Evolutionary conservation across 2,329 filamentous ascomycete species (phyloP), one percentile per base, ranked within the genome.

Genomic region (Stagonosporopsis chrysanthemi): DNA sequence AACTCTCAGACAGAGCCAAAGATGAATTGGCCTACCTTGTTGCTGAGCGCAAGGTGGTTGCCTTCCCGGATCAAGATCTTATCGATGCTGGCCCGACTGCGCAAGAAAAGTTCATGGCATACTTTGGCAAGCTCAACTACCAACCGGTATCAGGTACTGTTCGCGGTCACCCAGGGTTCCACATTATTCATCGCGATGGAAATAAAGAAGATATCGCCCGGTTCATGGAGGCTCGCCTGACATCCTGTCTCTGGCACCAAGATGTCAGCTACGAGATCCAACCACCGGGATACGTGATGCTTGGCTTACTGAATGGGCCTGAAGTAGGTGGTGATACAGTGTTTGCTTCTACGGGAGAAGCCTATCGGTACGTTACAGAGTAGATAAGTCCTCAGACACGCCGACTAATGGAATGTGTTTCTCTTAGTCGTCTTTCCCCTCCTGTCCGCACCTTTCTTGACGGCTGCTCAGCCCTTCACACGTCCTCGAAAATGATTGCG

Each of bases 181-280:
- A 92, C 67, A 83, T 92, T 5, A 89, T 92, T 2, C 89, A 92
- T 77, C 85, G 90, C 36, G 85, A 84, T n/a, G 87, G 84, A 48
- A 83, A 80, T 15, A 82, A 79, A 3, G 83, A 80, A 12, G 81
- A 79, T 2, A 82, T 80, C 33, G 76, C 83, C 35, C 78, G 82
- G 35, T 88, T 88, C 74, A 85, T 91, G 62, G 76, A 81, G 47
- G 83, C 84, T 23, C 83, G 89, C 22, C 91, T 89, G 6, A 92
- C 93, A 1, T 90, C 90, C 3, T 46, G 43, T 46, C 43, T 46
- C n/a, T 96, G 91, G 91, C 91, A 96, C 78, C 89, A 87, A 0
- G 92, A 96, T 66, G 87, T 95, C 2, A 89, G 88, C 0, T 96
- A 94, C 73, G 92, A 96, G 78, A 78, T 83, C 60, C 91, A 96